These are phyloP conservation scores for Paracorniculantispora psalliotae DNA, from an alignment of 2,329 filamentous ascomycete species.

Conservation along the genomic window DNA sequence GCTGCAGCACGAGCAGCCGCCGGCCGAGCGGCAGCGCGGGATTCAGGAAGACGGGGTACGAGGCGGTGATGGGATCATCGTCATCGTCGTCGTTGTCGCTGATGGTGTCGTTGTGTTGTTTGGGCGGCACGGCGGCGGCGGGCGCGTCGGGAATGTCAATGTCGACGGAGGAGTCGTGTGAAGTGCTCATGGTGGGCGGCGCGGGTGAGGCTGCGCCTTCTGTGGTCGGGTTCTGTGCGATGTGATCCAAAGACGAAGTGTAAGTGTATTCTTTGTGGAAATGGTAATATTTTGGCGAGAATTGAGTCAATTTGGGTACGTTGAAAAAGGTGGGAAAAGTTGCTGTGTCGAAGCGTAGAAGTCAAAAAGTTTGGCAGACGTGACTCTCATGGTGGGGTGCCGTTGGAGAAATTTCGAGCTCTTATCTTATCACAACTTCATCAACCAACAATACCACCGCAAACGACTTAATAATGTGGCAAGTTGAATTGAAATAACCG, in stretches of 20 bases:
- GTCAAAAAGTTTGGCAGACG: slow-evolving; percentile 1
- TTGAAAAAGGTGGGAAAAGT: not conserved
- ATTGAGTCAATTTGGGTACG: not conserved
- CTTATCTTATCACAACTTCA: slow-evolving; percentile 22
- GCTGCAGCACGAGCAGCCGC: slow-evolving; percentile 79
- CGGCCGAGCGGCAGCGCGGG: slow-evolving; percentile 58
- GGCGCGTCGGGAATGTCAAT: slow-evolving; percentile 9
- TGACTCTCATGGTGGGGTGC: slow-evolving; percentile 2
- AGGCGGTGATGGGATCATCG: slow-evolving; percentile 64
- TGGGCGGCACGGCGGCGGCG: not conserved
- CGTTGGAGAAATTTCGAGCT: slow-evolving; percentile 13
- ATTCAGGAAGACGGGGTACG: slow-evolving; percentile 84
- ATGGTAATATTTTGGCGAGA: not conserved
- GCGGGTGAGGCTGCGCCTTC: not conserved
- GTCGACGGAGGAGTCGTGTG: not conserved
- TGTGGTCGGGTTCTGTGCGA: not conserved
- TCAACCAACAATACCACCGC: too few species aligned
- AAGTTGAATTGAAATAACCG: not conserved
- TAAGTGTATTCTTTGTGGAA: not conserved
- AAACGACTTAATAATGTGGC: too few species aligned
- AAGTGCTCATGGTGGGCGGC: not conserved
- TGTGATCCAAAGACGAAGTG: not conserved
- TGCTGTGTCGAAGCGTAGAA: not conserved
- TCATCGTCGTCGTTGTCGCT: slow-evolving; percentile 30
- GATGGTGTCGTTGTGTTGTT: not conserved